Base-by-base conservation (phyloP, 306 rosid genomes). In the Herpetospermum pedunculosum region DNA sequence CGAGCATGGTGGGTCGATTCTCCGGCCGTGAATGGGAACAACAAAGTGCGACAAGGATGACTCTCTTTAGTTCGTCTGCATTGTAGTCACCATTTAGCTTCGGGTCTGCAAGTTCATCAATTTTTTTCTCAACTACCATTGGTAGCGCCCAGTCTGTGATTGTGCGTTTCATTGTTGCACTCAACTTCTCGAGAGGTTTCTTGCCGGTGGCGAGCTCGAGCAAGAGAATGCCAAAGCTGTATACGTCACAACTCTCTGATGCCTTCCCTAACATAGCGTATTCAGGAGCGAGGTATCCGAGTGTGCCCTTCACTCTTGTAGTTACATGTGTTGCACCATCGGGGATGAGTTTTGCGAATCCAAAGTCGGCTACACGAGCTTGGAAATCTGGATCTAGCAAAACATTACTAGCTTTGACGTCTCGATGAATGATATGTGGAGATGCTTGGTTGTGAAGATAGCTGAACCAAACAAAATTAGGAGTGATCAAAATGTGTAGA, bases 261-360 rank as follows among this genome's bases (percentile, higher is more conserved):
- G 96, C 99, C 81, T 91, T 91, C 63, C 99, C 99, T 57, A 89
- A 75, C 96, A 91, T 91, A 1, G 96, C 96, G 77, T 94, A 94
- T 77, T 94, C 99, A 1, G 99, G 99, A 25, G 99, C 97, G 18
- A 94, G 96, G 82, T 94, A 94, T 74, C 99, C 99, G 0, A 94
- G 97, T 72, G 99, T 94, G 59, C 97, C 99, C 89, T 91, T 91
- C 65, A 94, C 99, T 85, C 95, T 81, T 18, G 99, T 94, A 8
- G 99, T 94, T 79, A 94, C 97, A 76, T 94, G 97, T 1, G 97
- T 91, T 16, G 95, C 97, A 4, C 97, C 99, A 18, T 94, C 96
- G 2, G 99, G 99, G 80, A 94, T 91, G 82, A 94, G 87, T 85
- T 82, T 91, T 6, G 99, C 97, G 43, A 94, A 94, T 77, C 99